Base-by-base conservation (phyloP, 495 filamentous ascomycete genomes). In the Chaetomium tenue region DNA sequence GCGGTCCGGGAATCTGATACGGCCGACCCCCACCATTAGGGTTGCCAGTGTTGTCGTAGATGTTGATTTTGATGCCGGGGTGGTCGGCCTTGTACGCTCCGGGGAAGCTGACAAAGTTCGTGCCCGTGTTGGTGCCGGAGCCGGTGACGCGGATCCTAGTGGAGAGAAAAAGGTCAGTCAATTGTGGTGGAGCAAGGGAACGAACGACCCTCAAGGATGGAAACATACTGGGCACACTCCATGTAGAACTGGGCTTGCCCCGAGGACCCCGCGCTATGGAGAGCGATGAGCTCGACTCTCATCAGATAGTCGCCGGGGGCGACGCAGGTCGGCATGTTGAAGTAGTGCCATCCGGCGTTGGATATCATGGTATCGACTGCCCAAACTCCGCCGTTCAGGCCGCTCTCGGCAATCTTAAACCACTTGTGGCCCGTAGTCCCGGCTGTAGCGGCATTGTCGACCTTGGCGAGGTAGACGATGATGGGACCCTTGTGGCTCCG, bases 241-340 rank as follows among this genome's bases (percentile, higher is more conserved):
- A 77, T 78, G 66, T 83, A 83, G 65, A 84, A 80, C 70, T 85
- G 82, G 1, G 82, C 82, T 44, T 76, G 78, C 9, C 75, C 76
- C 2, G 59, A 53, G n/a, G 28, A 55, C n/a, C 67, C 59, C 18
- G 82, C 81, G 18, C 66, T 68, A 71, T 83, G 81, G 25, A 84
- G 77, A 7, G 82, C 81, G 37, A 83, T 77, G 6, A 83, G 66
- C 72, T 84, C 82, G 37, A 81, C 80, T 3, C 82, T 78, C 68
- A 84, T 77, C 6, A 84, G 75, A 67, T 85, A 81, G 52, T 83
- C 74, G 28, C 78, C 76, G 0, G 77, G 72, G n/a, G 77, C 76
- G 44, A 84, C 68, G 65, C 78, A 81, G 8, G 65, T 44, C 18
- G 79, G 77, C 69, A 81, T 79, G 47, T 72, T 73, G 64, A 82